Conservation (phyloP, 495 filamentous ascomycete species). For the Aspergillus conjunctus region DNA sequence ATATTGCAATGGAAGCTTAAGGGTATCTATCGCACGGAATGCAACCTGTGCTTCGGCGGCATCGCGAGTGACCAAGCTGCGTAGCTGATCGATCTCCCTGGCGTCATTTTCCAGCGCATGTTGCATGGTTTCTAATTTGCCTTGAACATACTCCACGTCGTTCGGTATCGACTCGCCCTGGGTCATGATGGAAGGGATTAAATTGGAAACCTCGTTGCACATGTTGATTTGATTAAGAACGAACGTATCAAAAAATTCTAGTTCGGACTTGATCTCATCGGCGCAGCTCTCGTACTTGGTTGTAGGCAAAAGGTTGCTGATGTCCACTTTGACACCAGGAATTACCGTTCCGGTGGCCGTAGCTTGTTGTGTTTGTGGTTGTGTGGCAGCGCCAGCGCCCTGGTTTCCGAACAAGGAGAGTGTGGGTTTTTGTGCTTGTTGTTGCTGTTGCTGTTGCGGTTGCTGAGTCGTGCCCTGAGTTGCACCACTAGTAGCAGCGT, state of each 20-base stretch:
- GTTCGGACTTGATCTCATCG: constrained; percentile 74
- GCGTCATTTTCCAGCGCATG: constrained; percentile 72
- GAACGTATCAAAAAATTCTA: constrained; percentile 71
- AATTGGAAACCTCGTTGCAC: constrained; percentile 46
- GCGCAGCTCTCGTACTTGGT: constrained; percentile 89
- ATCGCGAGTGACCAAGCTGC: constrained; percentile 64
- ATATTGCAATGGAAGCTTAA: constrained; percentile 74
- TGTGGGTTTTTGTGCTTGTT: constrained; percentile 43
- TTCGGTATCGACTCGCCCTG: constrained; percentile 66
- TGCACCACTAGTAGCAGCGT: constrained; percentile 26
- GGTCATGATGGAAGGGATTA: constrained; percentile 61
- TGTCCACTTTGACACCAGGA: constrained; percentile 74
- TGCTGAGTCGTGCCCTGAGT: constrained; percentile 29
- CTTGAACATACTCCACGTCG: constrained; percentile 73
- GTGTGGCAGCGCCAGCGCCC: constrained; percentile 29
- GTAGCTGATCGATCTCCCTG: constrained; percentile 66
- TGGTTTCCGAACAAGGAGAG: constrained; percentile 45
- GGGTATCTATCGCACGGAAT: constrained; percentile 74
- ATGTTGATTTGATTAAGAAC: constrained; percentile 70
- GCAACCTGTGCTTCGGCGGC: constrained; percentile 70
- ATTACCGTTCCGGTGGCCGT: constrained; percentile 46
- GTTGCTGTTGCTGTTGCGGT: constrained; percentile 36
- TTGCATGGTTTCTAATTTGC: constrained; percentile 73
- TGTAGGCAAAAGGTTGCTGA: constrained; percentile 74
- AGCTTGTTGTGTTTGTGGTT: constrained; percentile 52